phyloP scores from a whole-genome alignment of 192 early-diverging fungal species.

The Funneliformis geosporum region DNA sequence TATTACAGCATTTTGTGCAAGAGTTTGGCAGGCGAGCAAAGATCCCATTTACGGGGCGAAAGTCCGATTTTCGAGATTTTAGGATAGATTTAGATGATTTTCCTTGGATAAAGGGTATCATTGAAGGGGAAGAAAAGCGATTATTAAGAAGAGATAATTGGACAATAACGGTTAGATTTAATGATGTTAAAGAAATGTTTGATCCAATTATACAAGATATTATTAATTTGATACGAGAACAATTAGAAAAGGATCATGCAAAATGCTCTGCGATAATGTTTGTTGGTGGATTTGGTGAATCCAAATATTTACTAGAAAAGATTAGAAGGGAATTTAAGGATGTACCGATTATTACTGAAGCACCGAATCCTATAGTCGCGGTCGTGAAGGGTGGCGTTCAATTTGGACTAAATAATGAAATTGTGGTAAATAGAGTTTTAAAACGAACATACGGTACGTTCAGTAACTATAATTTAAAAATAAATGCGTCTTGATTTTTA shows the following conservation, averaged over 20 bases:
- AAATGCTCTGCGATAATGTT: conserved; percentile 37
- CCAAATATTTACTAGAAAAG: not conserved
- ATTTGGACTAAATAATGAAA: not conserved
- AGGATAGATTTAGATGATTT: not conserved
- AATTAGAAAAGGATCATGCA: conserved; percentile 43
- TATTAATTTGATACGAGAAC: conserved; percentile 51
- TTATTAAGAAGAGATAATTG: not conserved
- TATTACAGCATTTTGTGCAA: not conserved
- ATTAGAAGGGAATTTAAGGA: not conserved
- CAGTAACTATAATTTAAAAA: not conserved
- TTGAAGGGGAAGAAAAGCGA: not conserved
- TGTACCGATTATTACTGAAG: not conserved
- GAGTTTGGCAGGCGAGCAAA: not conserved
- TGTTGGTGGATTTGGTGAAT: conserved; percentile 50
- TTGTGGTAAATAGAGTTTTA: not conserved
- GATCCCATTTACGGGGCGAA: not conserved
- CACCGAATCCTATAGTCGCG: not conserved
- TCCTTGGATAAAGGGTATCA: not conserved
- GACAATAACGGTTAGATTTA: not conserved
- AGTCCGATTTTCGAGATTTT: not conserved
- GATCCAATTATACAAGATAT: conserved; percentile 56
- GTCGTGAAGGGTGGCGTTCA: not conserved
- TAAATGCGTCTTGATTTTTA: not conserved
- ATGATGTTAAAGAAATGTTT: conserved; percentile 40
- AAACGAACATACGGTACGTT: not conserved